Percentiles rank a stretch among this genome's conserved stretches.
Conservation (phyloP, 306 rosid genomes). For the Prunus mume region DNA sequence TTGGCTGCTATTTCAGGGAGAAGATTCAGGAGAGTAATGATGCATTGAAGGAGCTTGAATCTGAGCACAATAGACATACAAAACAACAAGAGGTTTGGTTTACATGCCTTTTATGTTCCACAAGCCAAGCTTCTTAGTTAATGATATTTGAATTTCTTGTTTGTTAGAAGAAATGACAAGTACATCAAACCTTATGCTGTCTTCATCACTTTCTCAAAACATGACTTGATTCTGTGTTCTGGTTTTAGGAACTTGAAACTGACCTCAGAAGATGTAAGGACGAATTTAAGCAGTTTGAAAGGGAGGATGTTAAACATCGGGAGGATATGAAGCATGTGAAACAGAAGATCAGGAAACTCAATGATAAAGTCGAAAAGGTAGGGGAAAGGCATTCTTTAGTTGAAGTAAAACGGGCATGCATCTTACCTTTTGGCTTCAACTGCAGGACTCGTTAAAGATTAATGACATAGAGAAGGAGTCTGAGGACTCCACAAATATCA, state of each 20-base stretch:
- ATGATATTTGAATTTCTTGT: neutral
- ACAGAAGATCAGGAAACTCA: conserved; percentile 84
- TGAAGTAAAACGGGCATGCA: neutral
- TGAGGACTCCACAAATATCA: conserved; percentile 64
- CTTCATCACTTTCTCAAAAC: neutral
- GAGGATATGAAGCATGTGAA: conserved; percentile 84
- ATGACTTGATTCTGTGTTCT: conserved; percentile 16
- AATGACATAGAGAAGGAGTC: conserved; percentile 60
- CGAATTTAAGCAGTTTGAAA: conserved; percentile 88
- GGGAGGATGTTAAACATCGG: conserved; percentile 85
- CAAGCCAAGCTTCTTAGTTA: neutral
- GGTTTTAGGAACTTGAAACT: conserved; percentile 68
- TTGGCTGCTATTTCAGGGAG: conserved; percentile 46
- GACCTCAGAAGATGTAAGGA: conserved; percentile 82
- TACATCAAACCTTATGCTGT: neutral
- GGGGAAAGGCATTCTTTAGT: conserved; percentile 14
- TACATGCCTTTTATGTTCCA: conserved; percentile 16
- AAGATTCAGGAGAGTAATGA: conserved; percentile 65
- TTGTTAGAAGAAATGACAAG: neutral
- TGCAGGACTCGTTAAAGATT: conserved; percentile 74
- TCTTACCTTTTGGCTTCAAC: conserved; percentile 25
- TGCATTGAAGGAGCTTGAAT: conserved; percentile 76
- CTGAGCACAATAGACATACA: conserved; percentile 53
- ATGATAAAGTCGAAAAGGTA: conserved; percentile 85
- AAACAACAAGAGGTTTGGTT: conserved; percentile 78